Percentiles rank a stretch among this genome's conserved stretches.
Evolutionary conservation across 495 filamentous ascomycete genomes (phyloP).

Genomic region (Jackrogersella minutella): DNA sequence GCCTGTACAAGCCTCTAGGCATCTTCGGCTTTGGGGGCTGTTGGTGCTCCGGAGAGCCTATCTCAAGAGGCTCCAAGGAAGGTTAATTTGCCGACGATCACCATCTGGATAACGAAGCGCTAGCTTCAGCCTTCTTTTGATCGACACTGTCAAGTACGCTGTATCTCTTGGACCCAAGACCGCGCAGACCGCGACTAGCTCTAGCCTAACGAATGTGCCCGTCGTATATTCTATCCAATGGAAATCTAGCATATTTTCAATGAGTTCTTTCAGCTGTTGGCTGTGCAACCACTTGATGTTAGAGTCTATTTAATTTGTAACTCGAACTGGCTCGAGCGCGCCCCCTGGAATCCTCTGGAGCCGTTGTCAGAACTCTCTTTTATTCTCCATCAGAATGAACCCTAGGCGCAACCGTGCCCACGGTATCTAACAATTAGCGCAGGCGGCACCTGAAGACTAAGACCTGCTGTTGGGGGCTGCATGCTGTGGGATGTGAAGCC

Average conservation of each 20-base stretch:
- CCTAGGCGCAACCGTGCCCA: neutral
- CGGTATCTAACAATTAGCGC: neutral
- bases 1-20: constrained; percentile 7
- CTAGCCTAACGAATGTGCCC: constrained; percentile 15
- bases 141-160: neutral
- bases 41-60: constrained; percentile 8
- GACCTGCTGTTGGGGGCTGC: constrained; percentile 17
- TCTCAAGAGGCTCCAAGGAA: neutral
- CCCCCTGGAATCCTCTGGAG: constrained; percentile 16
- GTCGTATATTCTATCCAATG: constrained; percentile 29
- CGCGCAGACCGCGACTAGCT: constrained; percentile 1
- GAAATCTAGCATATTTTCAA: neutral
- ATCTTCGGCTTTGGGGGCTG: constrained; percentile 23
- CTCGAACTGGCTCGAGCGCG: constrained; percentile 1
- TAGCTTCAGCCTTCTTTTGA: constrained; percentile 21
- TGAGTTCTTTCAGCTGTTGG: constrained; percentile 26
- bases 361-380: constrained; percentile 40
- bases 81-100: constrained; percentile 31
- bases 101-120: constrained; percentile 27
- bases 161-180: constrained; percentile 5
- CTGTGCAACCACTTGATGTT: constrained; percentile 10
- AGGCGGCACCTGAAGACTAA: constrained; percentile 16
- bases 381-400: constrained; percentile 26
- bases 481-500: neutral
- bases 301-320: neutral